These are phyloP conservation scores for Penicillium brevicompactum DNA, from an alignment of 2,329 filamentous ascomycete species.

Conservation along the genomic window DNA sequence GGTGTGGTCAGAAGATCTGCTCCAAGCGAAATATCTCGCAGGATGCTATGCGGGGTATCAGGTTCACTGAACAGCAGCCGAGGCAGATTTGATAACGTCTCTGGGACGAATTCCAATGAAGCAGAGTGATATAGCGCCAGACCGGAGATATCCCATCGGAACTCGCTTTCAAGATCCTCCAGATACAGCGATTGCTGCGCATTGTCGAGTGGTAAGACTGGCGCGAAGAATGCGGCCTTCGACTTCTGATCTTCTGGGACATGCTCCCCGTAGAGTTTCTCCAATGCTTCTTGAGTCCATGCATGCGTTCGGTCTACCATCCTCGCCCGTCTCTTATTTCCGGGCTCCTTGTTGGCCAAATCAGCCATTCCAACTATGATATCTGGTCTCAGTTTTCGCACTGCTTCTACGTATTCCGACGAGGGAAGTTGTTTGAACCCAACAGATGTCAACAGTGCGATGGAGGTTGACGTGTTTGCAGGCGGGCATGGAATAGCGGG, in stretches of 20 bases:
- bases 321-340: constrained; percentile 72
- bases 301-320: constrained; percentile 85
- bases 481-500: constrained; percentile 72
- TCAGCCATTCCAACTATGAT: constrained; percentile 80
- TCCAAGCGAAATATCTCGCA: constrained; percentile 74
- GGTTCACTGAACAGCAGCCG: constrained; percentile 74
- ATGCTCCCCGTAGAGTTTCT: constrained; percentile 40
- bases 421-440: constrained; percentile 75
- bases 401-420: constrained; percentile 67
- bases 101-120: constrained; percentile 67
- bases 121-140: constrained; percentile 78
- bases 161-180: constrained; percentile 68
- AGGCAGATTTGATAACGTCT: constrained; percentile 64
- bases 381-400: constrained; percentile 72
- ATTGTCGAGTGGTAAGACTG: constrained; percentile 73
- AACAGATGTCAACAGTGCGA: constrained; percentile 82
- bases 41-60: constrained; percentile 71
- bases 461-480: constrained; percentile 68
- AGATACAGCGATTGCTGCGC: constrained; percentile 80
- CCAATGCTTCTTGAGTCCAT: constrained; percentile 73
- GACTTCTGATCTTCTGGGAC: constrained; percentile 31
- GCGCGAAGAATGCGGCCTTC: constrained; percentile 60
- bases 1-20: constrained; percentile 78
- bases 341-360: constrained; percentile 60
- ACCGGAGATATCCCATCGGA: constrained; percentile 60